phyloP scores from a whole-genome alignment of 2,329 filamentous ascomycete species.

The Periconia sp. region DNA sequence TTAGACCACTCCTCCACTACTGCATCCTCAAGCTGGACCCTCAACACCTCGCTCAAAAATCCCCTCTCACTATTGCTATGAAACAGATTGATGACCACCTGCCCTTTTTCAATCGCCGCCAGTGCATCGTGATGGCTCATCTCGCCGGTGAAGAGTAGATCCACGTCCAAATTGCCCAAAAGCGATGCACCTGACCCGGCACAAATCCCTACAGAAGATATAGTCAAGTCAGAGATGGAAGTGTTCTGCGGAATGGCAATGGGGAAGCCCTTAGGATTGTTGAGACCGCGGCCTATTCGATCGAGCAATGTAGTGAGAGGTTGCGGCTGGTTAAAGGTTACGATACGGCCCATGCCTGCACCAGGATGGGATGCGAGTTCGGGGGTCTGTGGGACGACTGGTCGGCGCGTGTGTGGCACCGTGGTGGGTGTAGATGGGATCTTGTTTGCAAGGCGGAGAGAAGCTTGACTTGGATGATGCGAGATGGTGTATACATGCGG shows the following conservation, averaged over 20 bases:
- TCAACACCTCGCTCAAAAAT: slow-evolving; percentile 76
- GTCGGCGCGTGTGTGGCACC: slow-evolving; percentile 56
- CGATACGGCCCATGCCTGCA: slow-evolving; percentile 67
- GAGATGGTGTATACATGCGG: slow-evolving; percentile 53
- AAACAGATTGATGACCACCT: slow-evolving; percentile 82
- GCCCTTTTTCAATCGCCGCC: slow-evolving; percentile 81
- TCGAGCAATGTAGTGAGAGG: slow-evolving; percentile 65
- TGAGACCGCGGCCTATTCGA: slow-evolving; percentile 66
- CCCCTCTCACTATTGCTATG: slow-evolving; percentile 92
- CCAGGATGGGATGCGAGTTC: slow-evolving; percentile 49
- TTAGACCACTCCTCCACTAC: slow-evolving; percentile 64
- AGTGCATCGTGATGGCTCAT: slow-evolving; percentile 92
- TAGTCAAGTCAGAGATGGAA: slow-evolving; percentile 60
- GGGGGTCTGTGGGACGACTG: slow-evolving; percentile 57
- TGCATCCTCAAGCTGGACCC: slow-evolving; percentile 65
- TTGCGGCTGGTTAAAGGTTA: slow-evolving; percentile 61
- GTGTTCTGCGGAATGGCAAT: slow-evolving; percentile 67
- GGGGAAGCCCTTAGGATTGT: slow-evolving; percentile 69
- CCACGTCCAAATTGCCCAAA: slow-evolving; percentile 71
- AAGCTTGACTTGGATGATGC: slow-evolving; percentile 56
- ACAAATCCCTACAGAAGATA: slow-evolving; percentile 81
- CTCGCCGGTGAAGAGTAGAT: slow-evolving; percentile 89
- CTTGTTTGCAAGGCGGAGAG: slow-evolving; percentile 40
- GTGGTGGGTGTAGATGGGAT: slow-evolving; percentile 18
- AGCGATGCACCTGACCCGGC: slow-evolving; percentile 86